Evolutionary conservation across 2,329 filamentous ascomycete species (phyloP).

Genomic region (Trichoderma simmonsii): DNA sequence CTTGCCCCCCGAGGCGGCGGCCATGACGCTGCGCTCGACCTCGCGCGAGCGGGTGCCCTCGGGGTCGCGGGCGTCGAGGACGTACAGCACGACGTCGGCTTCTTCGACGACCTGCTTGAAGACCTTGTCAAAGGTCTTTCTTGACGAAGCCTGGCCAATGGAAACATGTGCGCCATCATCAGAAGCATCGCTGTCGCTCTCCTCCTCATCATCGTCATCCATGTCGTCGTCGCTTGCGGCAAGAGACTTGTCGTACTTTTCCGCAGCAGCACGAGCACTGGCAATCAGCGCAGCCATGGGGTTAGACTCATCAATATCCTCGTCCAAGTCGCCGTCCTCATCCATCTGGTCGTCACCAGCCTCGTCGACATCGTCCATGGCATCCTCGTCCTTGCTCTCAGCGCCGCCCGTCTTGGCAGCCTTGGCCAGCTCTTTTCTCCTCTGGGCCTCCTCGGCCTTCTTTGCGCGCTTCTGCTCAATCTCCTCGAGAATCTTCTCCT

Average conservation of each 20-base stretch:
- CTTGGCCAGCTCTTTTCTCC: conserved; percentile 69
- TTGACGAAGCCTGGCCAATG: conserved; percentile 59
- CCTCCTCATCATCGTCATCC: conserved; percentile 45
- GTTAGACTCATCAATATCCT: conserved; percentile 67
- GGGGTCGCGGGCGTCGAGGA: conserved; percentile 87
- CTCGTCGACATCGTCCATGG: conserved; percentile 45
- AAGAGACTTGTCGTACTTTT: conserved; percentile 66
- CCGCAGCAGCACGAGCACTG: conserved; percentile 74
- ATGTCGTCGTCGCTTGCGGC: conserved; percentile 52
- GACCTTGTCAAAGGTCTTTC: conserved; percentile 89
- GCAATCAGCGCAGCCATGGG: conserved; percentile 90
- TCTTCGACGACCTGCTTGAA: conserved; percentile 91
- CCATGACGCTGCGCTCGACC: conserved; percentile 87
- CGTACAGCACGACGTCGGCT: conserved; percentile 88
- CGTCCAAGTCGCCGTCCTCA: conserved; percentile 51
- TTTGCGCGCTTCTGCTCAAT: conserved; percentile 82
- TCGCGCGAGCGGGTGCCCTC: conserved; percentile 87
- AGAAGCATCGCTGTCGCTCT: conserved; percentile 42
- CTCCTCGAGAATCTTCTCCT: conserved; percentile 89
- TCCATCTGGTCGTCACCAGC: conserved; percentile 47
- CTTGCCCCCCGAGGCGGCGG: conserved; percentile 79
- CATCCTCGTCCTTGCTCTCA: conserved; percentile 42
- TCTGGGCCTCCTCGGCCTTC: conserved; percentile 76
- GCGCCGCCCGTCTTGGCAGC: conserved; percentile 57
- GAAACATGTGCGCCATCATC: conserved; percentile 57